These are phyloP conservation scores for Saccharum hybrid DNA, from an alignment of 202 grass and related monocot species.

Conservation along the genomic window DNA sequence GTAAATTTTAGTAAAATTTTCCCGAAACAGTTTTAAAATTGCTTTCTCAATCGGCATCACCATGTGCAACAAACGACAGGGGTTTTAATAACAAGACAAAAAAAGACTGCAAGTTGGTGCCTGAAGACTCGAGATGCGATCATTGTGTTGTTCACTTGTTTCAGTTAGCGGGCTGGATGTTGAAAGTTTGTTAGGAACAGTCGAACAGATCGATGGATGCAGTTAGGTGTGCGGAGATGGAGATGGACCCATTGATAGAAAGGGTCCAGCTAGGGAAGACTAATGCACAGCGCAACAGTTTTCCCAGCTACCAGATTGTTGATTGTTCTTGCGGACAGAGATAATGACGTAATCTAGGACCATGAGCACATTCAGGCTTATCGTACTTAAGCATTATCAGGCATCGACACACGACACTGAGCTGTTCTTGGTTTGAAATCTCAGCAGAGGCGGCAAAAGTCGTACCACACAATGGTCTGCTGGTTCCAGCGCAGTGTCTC, in stretches of 20 bases:
- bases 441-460: background rate
- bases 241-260: background rate
- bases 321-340: constrained; percentile 11
- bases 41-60: background rate
- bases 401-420: background rate
- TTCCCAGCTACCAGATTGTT: constrained; percentile 10
- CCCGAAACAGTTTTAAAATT: background rate
- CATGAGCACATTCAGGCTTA: background rate
- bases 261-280: constrained; percentile 10
- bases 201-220: constrained; percentile 19
- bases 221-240: background rate
- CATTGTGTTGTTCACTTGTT: background rate
- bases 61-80: constrained; percentile 35
- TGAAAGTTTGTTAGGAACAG: background rate
- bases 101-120: constrained; percentile 15
- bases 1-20: background rate
- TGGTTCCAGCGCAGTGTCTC: background rate
- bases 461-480: background rate
- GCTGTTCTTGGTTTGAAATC: background rate
- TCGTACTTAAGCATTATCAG: background rate
- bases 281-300: background rate
- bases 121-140: background rate
- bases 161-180: constrained; percentile 3
- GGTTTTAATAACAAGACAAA: background rate
- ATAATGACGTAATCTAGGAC: constrained; percentile 16